Evolutionary conservation across 2,329 filamentous ascomycete species (phyloP), one percentile per base, ranked within the genome.

Genomic region (Onygena corvina): DNA sequence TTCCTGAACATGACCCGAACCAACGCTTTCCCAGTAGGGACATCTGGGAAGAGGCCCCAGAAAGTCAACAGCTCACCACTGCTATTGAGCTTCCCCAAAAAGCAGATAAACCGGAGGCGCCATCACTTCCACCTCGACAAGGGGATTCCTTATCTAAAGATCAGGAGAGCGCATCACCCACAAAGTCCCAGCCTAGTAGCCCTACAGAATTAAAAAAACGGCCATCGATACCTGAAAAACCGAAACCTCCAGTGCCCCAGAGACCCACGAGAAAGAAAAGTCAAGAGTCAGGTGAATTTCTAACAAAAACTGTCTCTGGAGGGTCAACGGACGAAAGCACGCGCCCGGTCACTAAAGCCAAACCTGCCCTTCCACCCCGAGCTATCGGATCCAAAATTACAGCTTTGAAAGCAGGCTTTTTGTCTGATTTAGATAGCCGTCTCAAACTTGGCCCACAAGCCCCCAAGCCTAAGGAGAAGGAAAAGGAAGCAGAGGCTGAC

Each of bases 41-140:
- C 66, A 80, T 95, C 35, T 95, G 90, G 90, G 90, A 96, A 68
- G 90, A 96, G 64, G 81, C 79, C 0, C 90, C 90, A 1, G 87
- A 94, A 58, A 90, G 86, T 59, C 76, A 85, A 50, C 76, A 84
- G 54, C 76, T 93, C 16, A 80, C 88, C 59, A 84, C 89, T 0
- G 89, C 83, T 0, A 81, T 93, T 46, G 73, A 66, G 57, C 62
- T 64, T 20, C 76, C 69, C 23, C 77, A 75, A 30, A 14, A 20
- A 7, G 20, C 21, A 8, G 47, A 30, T 11, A 31, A 50, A 12
- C 16, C 51, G 18, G 50, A 49, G 27, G 29, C 52, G 61, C 3
- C 64, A 11, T 44, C 52, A 27, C 50, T 65, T 27, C 63, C 64
- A 27, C 48, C 58, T 30, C 60, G 62, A 27, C 61, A 61, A 40